These are phyloP conservation scores for Spergularia marina DNA, from an alignment of 148 eudicot genomes.

Conservation along the genomic window DNA sequence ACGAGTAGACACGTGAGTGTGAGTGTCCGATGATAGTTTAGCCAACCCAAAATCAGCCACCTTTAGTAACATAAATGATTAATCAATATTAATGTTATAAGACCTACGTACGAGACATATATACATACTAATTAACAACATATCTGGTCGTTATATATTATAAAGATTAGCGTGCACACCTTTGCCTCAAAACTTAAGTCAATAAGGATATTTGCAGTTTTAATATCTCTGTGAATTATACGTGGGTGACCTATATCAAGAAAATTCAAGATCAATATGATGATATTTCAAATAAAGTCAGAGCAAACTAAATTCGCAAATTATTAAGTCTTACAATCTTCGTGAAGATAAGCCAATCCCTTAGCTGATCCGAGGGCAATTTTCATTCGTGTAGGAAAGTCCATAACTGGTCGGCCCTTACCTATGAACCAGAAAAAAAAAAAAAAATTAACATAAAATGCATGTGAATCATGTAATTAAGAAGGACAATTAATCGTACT, in stretches of 20 bases:
- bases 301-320: neutral
- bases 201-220: conserved; percentile 71
- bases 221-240: conserved; percentile 79
- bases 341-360: conserved; percentile 69
- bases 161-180: conserved; percentile 35
- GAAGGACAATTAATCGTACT: no score
- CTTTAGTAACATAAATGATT: conserved; percentile 25
- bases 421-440: conserved; percentile 23
- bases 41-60: conserved; percentile 96
- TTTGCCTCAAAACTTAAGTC: conserved; percentile 65
- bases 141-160: neutral
- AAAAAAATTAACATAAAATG: no score
- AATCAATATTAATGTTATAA: no score
- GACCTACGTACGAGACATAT: no score
- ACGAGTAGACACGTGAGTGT: conserved; percentile 87
- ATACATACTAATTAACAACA: neutral
- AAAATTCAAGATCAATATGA: neutral
- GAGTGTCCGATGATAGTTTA: conserved; percentile 59
- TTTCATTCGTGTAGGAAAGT: conserved; percentile 45
- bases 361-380: conserved; percentile 65
- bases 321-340: conserved; percentile 47
- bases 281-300: neutral
- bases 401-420: conserved; percentile 43
- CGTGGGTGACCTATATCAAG: conserved; percentile 61
- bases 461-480: no score